Evolutionary conservation across 2,329 filamentous ascomycete genomes (phyloP), one percentile per base, ranked within the genome.

Genomic region (Myrmaecium sp.): DNA sequence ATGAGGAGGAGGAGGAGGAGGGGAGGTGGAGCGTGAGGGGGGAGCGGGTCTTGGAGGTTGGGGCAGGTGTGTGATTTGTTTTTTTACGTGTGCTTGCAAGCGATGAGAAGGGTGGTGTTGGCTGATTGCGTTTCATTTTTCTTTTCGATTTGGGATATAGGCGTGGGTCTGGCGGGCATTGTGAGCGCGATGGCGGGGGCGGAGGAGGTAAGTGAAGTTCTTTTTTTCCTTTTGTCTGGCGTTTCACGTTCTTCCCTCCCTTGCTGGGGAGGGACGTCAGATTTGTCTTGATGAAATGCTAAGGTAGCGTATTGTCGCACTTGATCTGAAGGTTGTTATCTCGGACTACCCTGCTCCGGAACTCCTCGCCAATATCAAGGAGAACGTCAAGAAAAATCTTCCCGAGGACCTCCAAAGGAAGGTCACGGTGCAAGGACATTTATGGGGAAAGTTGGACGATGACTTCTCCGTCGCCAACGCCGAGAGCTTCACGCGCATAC

Each of bases 281-380:
- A 22, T 30, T 21, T 14, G 24, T 28, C 24, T 23, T 14, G 14
- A 26, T 27, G 6, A 13, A 15, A 27, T 28, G 30, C 31, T 70
- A 44, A 51, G 55, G 3, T 55, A 52, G 0, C 41, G 67, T 14
- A 40, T 62, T 14, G 7, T 5, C 2, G 10, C 12, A 2, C 15
- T 20, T 11, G 9, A 19, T 6, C 11, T 11, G 15, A 38, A 64
- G 44, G 62, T 75, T 4, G 54, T 64, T 14, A 62, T 74, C 14
- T 74, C 69, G 9, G 77, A 81, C 49, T 81, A 80, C 40, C 75
- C 77, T 0, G 60, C 74, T 0, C 51, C 58, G 1, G 54, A 60
- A 5, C 61, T 80, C 11, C 47, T 82, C 21, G 46, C 54, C 17
- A 71, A 70, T 20, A 62, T 81, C 20, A 46, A 47, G 9, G 45